A percentile compares a stretch with the other conserved stretches of the same genome.
Conservation (phyloP, 148 eudicot species). For the Limonium bicolor region DNA sequence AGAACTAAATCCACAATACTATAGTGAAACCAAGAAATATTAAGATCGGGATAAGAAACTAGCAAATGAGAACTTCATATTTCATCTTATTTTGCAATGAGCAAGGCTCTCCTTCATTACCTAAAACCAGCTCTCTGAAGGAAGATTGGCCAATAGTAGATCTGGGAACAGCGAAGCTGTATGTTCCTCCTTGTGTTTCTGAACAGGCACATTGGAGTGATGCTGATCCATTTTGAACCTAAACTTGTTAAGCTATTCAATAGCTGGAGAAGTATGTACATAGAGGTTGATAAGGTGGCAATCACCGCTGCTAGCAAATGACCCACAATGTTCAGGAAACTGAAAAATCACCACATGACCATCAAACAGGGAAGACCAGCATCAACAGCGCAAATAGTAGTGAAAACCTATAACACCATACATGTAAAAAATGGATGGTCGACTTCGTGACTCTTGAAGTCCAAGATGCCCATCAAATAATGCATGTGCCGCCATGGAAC, state of each 20-base stretch:
- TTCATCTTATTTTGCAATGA: background rate
- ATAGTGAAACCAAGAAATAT: no score
- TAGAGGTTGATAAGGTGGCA: constrained; percentile 54
- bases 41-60: no score
- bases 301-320: constrained; percentile 34
- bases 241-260: constrained; percentile 20
- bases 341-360: constrained; percentile 17
- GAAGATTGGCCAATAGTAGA: constrained; percentile 70
- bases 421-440: constrained; percentile 18
- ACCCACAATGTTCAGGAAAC: constrained; percentile 33
- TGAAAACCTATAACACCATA: constrained; percentile 19
- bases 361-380: constrained; percentile 6
- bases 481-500: constrained; percentile 44
- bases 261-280: constrained; percentile 49
- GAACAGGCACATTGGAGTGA: constrained; percentile 27
- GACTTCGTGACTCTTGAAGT: constrained; percentile 12
- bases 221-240: constrained; percentile 22
- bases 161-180: constrained; percentile 55
- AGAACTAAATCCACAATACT: no score
- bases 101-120: constrained; percentile 19
- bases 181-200: constrained; percentile 41
- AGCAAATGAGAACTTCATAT: background rate
- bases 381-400: background rate
- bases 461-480: constrained; percentile 24
- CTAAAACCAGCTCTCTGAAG: constrained; percentile 49